These are phyloP conservation scores for Setaria viridis DNA, from an alignment of 202 grass and related monocot genomes.

Conservation along the genomic window DNA sequence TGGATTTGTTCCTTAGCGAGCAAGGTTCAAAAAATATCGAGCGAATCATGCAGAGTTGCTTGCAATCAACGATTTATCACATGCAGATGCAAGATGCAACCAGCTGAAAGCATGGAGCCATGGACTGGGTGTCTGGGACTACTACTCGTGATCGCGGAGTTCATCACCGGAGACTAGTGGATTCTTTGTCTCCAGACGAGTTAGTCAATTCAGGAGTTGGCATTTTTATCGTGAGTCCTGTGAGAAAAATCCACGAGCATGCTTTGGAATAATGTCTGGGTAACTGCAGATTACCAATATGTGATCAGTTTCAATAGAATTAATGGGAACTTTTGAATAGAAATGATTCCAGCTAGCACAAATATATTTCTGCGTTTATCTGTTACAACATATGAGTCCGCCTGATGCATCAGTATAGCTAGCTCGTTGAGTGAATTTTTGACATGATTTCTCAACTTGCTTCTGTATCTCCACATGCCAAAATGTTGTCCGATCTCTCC, in stretches of 20 bases:
- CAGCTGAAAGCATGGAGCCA: not conserved
- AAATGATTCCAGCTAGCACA: not conserved
- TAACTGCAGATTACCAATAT: too few relatives aligned
- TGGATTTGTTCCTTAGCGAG: not conserved
- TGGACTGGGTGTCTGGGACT: not conserved
- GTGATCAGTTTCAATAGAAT: too few relatives aligned
- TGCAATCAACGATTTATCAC: not conserved
- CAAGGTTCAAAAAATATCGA: not conserved
- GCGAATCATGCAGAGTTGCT: not conserved
- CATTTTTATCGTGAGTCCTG: too few relatives aligned
- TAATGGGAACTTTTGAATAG: not conserved
- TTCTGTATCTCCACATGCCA: not conserved
- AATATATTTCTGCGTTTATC: not conserved
- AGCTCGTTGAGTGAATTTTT: not conserved
- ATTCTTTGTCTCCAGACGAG: not conserved
- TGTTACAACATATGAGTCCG: not conserved
- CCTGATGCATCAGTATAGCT: not conserved
- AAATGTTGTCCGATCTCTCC: not conserved
- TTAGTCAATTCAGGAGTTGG: too few relatives aligned
- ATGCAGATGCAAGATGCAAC: not conserved
- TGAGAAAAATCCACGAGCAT: too few relatives aligned
- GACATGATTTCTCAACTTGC: not conserved
- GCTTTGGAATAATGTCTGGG: too few relatives aligned
- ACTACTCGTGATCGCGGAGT: not conserved
- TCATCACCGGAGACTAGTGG: not conserved